Evolutionary conservation across 257 asterid species (phyloP), one percentile per base, ranked within the genome.

Genomic region (Eucommia ulmoides): DNA sequence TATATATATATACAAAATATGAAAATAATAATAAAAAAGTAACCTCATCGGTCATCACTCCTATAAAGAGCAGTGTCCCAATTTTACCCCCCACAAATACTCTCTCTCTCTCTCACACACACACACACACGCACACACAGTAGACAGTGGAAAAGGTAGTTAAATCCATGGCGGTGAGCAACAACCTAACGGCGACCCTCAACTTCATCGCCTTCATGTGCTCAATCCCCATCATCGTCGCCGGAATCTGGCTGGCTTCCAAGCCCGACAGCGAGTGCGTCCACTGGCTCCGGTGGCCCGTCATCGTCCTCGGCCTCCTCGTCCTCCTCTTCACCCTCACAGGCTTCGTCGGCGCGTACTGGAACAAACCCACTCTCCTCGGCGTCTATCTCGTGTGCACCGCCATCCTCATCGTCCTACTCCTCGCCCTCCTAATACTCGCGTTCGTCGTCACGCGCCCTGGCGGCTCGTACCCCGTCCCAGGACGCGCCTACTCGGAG

Each of bases 251-350:
- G 96, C 74, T 89, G 0, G 94, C 98, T 22, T 72, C 94, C 0
- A 78, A 85, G 65, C 79, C 88, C 3, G 96, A 80, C 79, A 89
- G 80, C 93, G 93, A 85, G 69, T 89, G 98, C 83, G 73, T 89
- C 76, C 92, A 58, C 56, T 85, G 93, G 94, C 78, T 89, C 74
- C 93, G 98, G 0, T 89, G 96, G 98, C 96, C 96, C 0, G 77
- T 89, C 41, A 67, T 85, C 51, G 75, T 76, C 80, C 26, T 82
- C 58, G 98, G 98, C 0, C 9, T 76, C 23, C 79, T 92, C 0
- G 70, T 83, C 60, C 78, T 89, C 33, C 33, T 75, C 10, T 86
- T 89, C 24, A 54, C 93, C 22, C 64, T 85, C 23, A 24, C 83
- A 47, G 96, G 98, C 19, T 89, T 89, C 68, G 60, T 74, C 19